Percentiles rank a stretch among this genome's conserved stretches.
Evolutionary conservation across 768 basidiomycete genomes (phyloP).

Genomic region (Polyporus arcularius): DNA sequence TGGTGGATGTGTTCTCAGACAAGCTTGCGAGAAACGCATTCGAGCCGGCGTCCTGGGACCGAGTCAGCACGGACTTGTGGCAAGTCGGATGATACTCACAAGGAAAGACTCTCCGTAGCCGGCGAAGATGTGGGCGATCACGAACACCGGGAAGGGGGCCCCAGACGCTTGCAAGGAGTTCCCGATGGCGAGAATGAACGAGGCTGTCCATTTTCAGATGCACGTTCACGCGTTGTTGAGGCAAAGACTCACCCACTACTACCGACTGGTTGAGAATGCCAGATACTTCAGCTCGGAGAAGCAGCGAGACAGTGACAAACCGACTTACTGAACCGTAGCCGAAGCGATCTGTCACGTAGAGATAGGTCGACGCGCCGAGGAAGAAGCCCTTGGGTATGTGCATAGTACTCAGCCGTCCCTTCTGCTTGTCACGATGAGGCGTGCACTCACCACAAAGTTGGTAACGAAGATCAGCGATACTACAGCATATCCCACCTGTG

Average conservation of each 20-base stretch:
- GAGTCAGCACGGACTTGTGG: not conserved
- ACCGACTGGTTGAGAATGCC: not conserved
- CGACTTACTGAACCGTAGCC: slow-evolving; percentile 46
- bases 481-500: slow-evolving; percentile 47
- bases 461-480: slow-evolving; percentile 63
- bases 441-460: slow-evolving; percentile 38
- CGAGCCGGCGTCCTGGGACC: slow-evolving; percentile 62
- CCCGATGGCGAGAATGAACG: slow-evolving; percentile 50
- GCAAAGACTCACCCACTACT: not conserved
- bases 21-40: slow-evolving; percentile 69
- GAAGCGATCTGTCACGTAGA: slow-evolving; percentile 43
- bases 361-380: slow-evolving; percentile 44
- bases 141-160: slow-evolving; percentile 65
- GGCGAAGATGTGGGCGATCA: slow-evolving; percentile 44
- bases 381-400: slow-evolving; percentile 42
- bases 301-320: no score
- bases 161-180: slow-evolving; percentile 55
- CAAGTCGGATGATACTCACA: not conserved
- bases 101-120: slow-evolving; percentile 46
- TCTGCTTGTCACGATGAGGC: not conserved
- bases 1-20: slow-evolving; percentile 52
- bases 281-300: no score
- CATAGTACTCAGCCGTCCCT: not conserved
- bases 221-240: no score
- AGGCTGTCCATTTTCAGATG: slow-evolving; percentile 35